Conservation (phyloP, 1,284 basidiomycete genomes). For the Ganoderma resinaceum region DNA sequence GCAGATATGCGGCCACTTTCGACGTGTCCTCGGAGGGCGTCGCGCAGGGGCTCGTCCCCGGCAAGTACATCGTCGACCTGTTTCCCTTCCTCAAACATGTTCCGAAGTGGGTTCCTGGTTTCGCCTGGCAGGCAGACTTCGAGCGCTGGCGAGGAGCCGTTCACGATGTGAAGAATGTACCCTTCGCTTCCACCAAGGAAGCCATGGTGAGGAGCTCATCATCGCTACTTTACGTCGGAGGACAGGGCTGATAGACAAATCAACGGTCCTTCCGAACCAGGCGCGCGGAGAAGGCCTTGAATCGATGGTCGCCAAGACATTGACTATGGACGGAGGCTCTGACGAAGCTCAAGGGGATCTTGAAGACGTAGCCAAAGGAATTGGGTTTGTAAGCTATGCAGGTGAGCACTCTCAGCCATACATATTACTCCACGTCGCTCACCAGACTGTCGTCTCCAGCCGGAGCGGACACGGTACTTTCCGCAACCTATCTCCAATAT, state of each 20-base stretch:
- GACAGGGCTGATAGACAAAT: not conserved
- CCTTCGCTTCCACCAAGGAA: slow-evolving; percentile 9
- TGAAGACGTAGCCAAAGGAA: not conserved
- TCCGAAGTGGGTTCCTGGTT: slow-evolving; percentile 27
- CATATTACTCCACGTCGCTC: not conserved
- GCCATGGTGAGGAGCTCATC: slow-evolving; percentile 9
- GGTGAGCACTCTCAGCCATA: not conserved
- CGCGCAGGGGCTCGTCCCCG: slow-evolving; percentile 8
- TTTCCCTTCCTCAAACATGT: slow-evolving; percentile 33
- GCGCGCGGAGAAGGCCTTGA: not conserved
- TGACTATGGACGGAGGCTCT: not conserved
- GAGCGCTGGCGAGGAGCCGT: slow-evolving; percentile 7
- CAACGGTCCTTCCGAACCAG: not conserved
- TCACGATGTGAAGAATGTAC: slow-evolving; percentile 13
- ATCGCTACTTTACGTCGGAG: not conserved
- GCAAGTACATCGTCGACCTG: slow-evolving; percentile 22
- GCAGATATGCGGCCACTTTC: slow-evolving; percentile 1
- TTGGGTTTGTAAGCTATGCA: not conserved
- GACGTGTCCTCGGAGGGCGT: not conserved
- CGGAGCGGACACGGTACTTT: slow-evolving; percentile 1
- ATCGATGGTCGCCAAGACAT: not conserved
- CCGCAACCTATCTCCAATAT: not conserved
- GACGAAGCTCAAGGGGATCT: not conserved
- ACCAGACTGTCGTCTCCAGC: not conserved
- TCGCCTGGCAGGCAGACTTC: not conserved